phyloP scores from a whole-genome alignment of 108 stramenopile genomes.

The Fragilaria crotonensis region DNA sequence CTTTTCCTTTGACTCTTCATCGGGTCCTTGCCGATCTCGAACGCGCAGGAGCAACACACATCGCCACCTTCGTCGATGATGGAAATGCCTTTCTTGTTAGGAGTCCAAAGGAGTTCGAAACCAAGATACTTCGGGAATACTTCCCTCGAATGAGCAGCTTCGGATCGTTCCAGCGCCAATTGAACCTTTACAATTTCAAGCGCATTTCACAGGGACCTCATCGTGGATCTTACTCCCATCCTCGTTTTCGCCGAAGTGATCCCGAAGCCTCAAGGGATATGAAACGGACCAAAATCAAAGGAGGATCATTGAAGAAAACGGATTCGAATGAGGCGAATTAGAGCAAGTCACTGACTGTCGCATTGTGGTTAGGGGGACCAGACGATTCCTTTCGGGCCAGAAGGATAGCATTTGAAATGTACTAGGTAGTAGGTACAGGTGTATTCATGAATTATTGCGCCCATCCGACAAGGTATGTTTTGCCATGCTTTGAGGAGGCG shows the following conservation, averaged over 20 bases:
- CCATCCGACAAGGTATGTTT: too few relatives aligned
- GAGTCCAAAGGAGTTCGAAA: neutral
- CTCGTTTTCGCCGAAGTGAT: slow-evolving; percentile 5
- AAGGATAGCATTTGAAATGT: too few relatives aligned
- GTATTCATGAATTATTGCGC: too few relatives aligned
- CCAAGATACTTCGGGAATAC: neutral
- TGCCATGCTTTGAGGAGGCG: too few relatives aligned
- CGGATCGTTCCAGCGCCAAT: slow-evolving; percentile 47
- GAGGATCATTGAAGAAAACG: too few relatives aligned
- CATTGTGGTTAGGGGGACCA: too few relatives aligned
- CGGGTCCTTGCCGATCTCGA: neutral
- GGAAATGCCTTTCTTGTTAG: neutral
- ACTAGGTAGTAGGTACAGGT: too few relatives aligned
- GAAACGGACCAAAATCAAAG: neutral
- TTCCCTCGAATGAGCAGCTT: slow-evolving; percentile 20
- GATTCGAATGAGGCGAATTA: too few relatives aligned
- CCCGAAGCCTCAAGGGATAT: neutral
- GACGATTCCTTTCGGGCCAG: too few relatives aligned
- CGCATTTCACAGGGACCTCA: slow-evolving; percentile 31
- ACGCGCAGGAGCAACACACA: neutral
- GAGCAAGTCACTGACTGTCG: too few relatives aligned
- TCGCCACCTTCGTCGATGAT: neutral
- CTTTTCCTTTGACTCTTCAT: neutral
- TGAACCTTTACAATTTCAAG: slow-evolving; percentile 57
- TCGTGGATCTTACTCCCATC: slow-evolving; percentile 31